Conservation (phyloP, 2,329 filamentous ascomycete genomes). For the Phialocephala subalpina region DNA sequence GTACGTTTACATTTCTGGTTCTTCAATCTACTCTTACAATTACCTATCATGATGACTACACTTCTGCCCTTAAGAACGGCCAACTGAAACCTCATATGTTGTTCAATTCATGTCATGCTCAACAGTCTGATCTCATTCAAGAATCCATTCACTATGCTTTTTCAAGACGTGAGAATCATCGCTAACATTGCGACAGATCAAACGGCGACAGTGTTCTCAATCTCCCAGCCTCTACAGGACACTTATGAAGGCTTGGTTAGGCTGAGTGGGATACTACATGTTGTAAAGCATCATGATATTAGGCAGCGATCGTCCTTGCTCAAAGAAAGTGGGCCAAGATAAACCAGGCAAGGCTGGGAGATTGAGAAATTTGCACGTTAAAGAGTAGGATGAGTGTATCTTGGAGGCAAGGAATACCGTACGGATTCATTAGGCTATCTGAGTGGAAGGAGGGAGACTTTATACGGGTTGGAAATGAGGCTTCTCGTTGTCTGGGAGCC, state of each 20-base stretch:
- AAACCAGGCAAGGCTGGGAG: too few species aligned
- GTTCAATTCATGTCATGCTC: conserved; percentile 66
- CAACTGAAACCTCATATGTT: conserved; percentile 67
- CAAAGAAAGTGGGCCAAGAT: too few species aligned
- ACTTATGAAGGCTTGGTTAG: too few species aligned
- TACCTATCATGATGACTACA: conserved; percentile 60
- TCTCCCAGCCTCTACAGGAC: too few species aligned
- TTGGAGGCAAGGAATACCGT: too few species aligned
- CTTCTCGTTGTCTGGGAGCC: neutral
- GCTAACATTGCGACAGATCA: neutral
- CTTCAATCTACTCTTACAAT: neutral
- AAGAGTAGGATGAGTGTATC: too few species aligned
- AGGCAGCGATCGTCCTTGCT: too few species aligned
- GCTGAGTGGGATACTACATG: too few species aligned
- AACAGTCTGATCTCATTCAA: conserved; percentile 63
- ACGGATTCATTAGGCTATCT: too few species aligned
- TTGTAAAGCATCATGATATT: too few species aligned
- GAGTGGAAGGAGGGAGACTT: too few species aligned
- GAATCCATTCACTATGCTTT: neutral
- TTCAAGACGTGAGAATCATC: neutral
- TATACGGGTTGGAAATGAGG: neutral
- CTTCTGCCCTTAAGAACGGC: conserved; percentile 68
- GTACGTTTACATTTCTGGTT: conserved; percentile 33
- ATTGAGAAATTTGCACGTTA: too few species aligned
- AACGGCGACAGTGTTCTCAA: neutral